Conservation (phyloP, 2,329 filamentous ascomycete genomes). For the Pseudogymnoascus sp. region DNA sequence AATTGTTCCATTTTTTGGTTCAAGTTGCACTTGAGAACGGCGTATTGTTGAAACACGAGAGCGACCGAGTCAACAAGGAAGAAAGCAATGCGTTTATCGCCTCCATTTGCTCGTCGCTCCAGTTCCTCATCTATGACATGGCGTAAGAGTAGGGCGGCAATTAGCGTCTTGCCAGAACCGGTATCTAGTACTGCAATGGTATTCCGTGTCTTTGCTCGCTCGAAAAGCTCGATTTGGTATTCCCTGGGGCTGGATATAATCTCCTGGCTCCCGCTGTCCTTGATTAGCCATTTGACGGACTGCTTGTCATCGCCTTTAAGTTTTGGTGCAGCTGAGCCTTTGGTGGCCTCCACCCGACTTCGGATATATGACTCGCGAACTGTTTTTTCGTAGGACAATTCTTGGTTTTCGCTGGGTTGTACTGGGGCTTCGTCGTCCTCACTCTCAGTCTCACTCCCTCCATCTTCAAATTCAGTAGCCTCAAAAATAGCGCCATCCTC, state of each 20-base stretch:
- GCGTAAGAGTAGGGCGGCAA: slow-evolving; percentile 76
- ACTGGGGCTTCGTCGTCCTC: slow-evolving; percentile 13
- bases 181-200: slow-evolving; percentile 91
- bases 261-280: slow-evolving; percentile 30
- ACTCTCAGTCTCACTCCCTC: slow-evolving; percentile 11
- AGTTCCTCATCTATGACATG: slow-evolving; percentile 73
- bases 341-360: slow-evolving; percentile 22
- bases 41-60: slow-evolving; percentile 81
- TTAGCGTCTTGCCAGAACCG: slow-evolving; percentile 95
- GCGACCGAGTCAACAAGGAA: slow-evolving; percentile 87
- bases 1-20: slow-evolving; percentile 67
- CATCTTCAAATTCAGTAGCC: neutral
- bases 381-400: slow-evolving; percentile 35
- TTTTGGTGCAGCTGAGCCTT: slow-evolving; percentile 18
- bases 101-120: slow-evolving; percentile 55
- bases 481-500: neutral
- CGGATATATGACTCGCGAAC: slow-evolving; percentile 42
- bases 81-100: slow-evolving; percentile 61
- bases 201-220: slow-evolving; percentile 76
- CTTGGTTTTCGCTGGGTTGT: neutral
- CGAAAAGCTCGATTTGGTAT: slow-evolving; percentile 88
- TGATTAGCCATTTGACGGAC: slow-evolving; percentile 26
- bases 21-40: slow-evolving; percentile 73
- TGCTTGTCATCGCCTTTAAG: slow-evolving; percentile 22
- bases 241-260: slow-evolving; percentile 76